A percentile compares a stretch with the other conserved stretches of the same genome.
Evolutionary conservation across 2,329 filamentous ascomycete species (phyloP).

Genomic region (Diplodia scrobiculata): DNA sequence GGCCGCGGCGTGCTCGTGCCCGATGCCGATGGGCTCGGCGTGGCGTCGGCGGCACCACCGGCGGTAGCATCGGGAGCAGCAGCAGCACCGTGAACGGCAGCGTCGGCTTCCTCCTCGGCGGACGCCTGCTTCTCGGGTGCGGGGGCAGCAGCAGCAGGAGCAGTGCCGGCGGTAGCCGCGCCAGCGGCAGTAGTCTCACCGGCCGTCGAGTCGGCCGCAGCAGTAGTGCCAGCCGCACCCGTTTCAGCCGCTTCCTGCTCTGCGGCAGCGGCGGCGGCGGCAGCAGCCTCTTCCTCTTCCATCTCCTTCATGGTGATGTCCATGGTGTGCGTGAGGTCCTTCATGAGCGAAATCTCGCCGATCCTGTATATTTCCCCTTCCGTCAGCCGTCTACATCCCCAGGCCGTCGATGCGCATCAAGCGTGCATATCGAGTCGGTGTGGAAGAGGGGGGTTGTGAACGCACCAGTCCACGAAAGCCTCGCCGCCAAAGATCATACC

Average conservation of each 20-base stretch:
- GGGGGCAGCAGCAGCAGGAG: slow-evolving; percentile 39
- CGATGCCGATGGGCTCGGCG: slow-evolving; percentile 37
- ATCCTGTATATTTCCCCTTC: slow-evolving; percentile 56
- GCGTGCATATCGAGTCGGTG: not conserved
- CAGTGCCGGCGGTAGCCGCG: not conserved
- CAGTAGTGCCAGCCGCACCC: slow-evolving; percentile 30
- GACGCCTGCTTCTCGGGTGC: slow-evolving; percentile 35
- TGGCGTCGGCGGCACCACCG: slow-evolving; percentile 36
- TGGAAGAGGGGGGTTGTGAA: too few relatives aligned
- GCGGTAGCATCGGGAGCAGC: slow-evolving; percentile 36
- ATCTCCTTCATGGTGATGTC: slow-evolving; percentile 87
- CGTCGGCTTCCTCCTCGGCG: slow-evolving; percentile 34
- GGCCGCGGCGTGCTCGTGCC: slow-evolving; percentile 51
- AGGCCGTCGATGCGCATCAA: not conserved
- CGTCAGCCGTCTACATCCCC: slow-evolving; percentile 24
- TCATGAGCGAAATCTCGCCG: slow-evolving; percentile 97
- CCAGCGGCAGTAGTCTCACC: slow-evolving; percentile 52
- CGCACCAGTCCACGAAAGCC: slow-evolving; percentile 80
- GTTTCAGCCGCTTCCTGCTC: slow-evolving; percentile 46
- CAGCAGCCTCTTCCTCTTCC: slow-evolving; percentile 66
- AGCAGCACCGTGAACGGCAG: not conserved
- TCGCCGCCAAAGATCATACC: slow-evolving; percentile 97
- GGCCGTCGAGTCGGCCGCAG: slow-evolving; percentile 29
- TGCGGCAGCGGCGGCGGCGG: slow-evolving; percentile 57
- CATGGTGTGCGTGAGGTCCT: slow-evolving; percentile 97